These are phyloP conservation scores for Thielaviopsis ethacetica DNA, from an alignment of 2,329 filamentous ascomycete species.

Conservation along the genomic window DNA sequence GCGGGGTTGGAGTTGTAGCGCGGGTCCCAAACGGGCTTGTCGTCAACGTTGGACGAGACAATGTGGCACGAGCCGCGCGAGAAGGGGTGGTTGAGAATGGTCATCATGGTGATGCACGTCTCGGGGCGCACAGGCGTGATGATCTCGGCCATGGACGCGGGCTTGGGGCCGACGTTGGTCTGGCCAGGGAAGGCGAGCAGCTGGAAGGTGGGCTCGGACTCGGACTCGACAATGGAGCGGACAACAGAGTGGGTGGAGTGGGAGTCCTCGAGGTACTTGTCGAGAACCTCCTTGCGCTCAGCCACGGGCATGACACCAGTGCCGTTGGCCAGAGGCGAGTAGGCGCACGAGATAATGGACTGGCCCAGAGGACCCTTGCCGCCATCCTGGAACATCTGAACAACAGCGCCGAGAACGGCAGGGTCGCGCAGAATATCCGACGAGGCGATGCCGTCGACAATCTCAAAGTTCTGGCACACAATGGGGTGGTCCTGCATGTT, in stretches of 20 bases:
- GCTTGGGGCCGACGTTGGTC: constrained; percentile 15
- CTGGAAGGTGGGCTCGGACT: constrained; percentile 19
- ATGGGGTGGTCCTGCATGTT: constrained; percentile 37
- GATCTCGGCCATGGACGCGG: constrained; percentile 15
- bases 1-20: constrained; percentile 38
- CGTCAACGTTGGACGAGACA: constrained; percentile 23
- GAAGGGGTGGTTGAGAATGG: constrained; percentile 43
- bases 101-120: constrained; percentile 34
- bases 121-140: constrained; percentile 18
- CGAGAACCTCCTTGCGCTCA: constrained; percentile 16
- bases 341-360: constrained; percentile 23
- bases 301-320: constrained; percentile 16
- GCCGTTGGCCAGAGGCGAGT: constrained; percentile 20
- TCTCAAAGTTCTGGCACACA: constrained; percentile 23
- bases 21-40: constrained; percentile 35
- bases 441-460: constrained; percentile 19
- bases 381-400: constrained; percentile 22
- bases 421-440: constrained; percentile 22
- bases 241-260: constrained; percentile 15
- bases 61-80: constrained; percentile 45
- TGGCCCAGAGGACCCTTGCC: constrained; percentile 22
- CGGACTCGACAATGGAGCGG: constrained; percentile 17
- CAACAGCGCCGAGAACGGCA: constrained; percentile 17
- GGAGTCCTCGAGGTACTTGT: constrained; percentile 12
- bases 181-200: constrained; percentile 21